Percentiles rank a stretch among this genome's conserved stretches.
phyloP scores from a whole-genome alignment of 768 basidiomycete species.

The Cystobasidium tubakii region DNA sequence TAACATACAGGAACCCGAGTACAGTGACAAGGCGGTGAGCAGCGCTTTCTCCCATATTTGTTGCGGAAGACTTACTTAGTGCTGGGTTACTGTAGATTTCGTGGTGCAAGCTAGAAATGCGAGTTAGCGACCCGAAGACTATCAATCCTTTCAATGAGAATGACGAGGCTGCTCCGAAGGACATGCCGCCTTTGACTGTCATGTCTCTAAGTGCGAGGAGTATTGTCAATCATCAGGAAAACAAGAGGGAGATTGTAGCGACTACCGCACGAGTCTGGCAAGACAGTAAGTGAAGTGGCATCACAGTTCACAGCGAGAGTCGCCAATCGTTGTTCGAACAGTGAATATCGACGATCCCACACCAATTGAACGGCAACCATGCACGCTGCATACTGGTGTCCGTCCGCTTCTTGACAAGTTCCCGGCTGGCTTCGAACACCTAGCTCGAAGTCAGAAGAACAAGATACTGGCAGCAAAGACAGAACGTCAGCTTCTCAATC shows the following conservation, averaged over 20 bases:
- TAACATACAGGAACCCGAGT: constrained; percentile 65
- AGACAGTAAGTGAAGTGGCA: constrained; percentile 52
- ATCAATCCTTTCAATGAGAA: constrained; percentile 74
- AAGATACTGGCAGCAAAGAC: constrained; percentile 67
- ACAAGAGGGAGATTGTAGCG: constrained; percentile 89
- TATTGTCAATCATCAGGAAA: constrained; percentile 86
- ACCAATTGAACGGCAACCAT: constrained; percentile 77
- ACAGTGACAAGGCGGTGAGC: constrained; percentile 68
- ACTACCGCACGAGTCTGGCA: constrained; percentile 77
- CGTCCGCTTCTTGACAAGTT: constrained; percentile 75
- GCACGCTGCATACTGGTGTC: constrained; percentile 77
- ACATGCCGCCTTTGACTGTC: constrained; percentile 79
- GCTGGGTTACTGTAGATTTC: constrained; percentile 61
- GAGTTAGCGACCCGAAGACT: constrained; percentile 75
- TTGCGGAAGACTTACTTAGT: not conserved
- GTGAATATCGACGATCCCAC: constrained; percentile 85
- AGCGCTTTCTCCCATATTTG: too few species aligned
- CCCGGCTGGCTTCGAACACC: constrained; percentile 71
- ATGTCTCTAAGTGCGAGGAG: constrained; percentile 83
- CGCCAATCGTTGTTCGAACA: constrained; percentile 46
- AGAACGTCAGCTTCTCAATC: constrained; percentile 79
- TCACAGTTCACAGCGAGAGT: not conserved
- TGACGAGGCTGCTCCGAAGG: constrained; percentile 65
- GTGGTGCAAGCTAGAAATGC: constrained; percentile 92
- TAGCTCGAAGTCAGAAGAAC: constrained; percentile 55